A percentile compares a stretch with the other conserved stretches of the same genome.
Evolutionary conservation across 1,139 yeast species (phyloP).

Genomic region (Debaryomyces sp.): DNA sequence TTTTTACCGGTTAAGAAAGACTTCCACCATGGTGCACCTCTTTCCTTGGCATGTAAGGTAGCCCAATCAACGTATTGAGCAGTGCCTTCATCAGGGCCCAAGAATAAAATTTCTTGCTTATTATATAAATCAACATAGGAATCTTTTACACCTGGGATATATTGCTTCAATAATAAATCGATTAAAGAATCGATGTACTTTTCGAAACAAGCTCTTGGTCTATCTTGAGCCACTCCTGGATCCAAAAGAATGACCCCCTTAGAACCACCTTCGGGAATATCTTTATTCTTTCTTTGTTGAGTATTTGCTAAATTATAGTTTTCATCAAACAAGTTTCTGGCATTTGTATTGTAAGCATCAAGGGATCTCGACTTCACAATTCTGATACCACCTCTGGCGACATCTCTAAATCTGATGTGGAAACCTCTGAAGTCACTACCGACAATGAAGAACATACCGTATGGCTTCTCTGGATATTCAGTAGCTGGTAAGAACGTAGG

Average conservation of each 20-base stretch:
- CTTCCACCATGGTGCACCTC: conserved; percentile 99
- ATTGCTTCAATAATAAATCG: conserved; percentile 78
- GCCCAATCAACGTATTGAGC: conserved; percentile 98
- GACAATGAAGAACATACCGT: conserved; percentile 92
- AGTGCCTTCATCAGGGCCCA: conserved; percentile 99
- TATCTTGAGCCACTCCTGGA: conserved; percentile 76
- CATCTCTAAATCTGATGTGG: conserved; percentile 96
- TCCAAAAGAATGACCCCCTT: conserved; percentile 94
- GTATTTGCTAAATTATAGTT: conserved; percentile 95
- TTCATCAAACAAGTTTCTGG: conserved; percentile 90
- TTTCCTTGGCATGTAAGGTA: conserved; percentile 86
- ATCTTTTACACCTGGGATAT: conserved; percentile 79
- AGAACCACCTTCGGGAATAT: conserved; percentile 98
- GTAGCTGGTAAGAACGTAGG: conserved; percentile 81
- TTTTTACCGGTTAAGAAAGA: conserved; percentile 97
- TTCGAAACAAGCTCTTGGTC: conserved; percentile 84
- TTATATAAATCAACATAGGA: conserved; percentile 82
- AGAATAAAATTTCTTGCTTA: conserved; percentile 85
- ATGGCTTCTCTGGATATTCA: conserved; percentile 92
- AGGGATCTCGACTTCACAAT: conserved; percentile 85
- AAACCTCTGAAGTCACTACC: conserved; percentile 98
- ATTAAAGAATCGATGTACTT: conserved; percentile 91
- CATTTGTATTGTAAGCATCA: conserved; percentile 86
- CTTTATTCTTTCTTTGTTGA: conserved; percentile 96
- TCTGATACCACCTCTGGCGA: conserved; percentile 98